Evolutionary conservation across 441 rosid genomes (phyloP), one percentile per base, ranked within the genome.

Genomic region (Arabidopsis lyrata): DNA sequence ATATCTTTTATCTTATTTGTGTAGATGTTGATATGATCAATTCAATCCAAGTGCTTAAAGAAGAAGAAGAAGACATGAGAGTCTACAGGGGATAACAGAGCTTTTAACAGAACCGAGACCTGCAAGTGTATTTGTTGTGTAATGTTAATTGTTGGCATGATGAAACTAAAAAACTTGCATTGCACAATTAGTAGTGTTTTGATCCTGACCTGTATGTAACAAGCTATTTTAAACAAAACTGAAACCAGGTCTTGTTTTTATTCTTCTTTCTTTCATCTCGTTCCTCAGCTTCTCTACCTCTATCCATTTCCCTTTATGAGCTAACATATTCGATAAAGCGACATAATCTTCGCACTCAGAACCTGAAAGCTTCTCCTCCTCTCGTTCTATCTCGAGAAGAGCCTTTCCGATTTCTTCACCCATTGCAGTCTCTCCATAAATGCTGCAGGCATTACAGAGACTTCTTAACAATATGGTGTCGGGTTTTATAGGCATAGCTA

Each of bases 311-410:
- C 70, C 75, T 49, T 78, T 81, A 2, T 82, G 82, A 70, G 92
- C 90, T 63, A 81, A 87, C 39, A 84, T 69, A 80, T 88, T 87
- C 0, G 93, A 90, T 54, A 88, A 73, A 45, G 88, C 87, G 0
- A 88, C 78, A 44, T 81, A 83, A 75, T 82, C 88, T 82, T 85
- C 87, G 50, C 88, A 36, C 29, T 64, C 82, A 41, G 14, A 53
- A 44, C 61, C 75, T 2, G 34, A 48, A 35, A 15, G 16, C 52
- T 32, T 49, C 52, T 64, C 52, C 29, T 54, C 66, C 13, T 61
- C 48, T 36, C n/a, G 76, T 32, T 81, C 77, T 15, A 77, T 73
- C 69, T 73, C 59, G 15, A 80, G 49, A 27, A 84, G 86, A 64
- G 81, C 66, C 57, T 84, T 84, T 52, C 90, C 84, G 0, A 84